Evolutionary conservation across 2,329 filamentous ascomycete genomes (phyloP), one percentile per base, ranked within the genome.

Genomic region (Coniochaeta ligniaria): DNA sequence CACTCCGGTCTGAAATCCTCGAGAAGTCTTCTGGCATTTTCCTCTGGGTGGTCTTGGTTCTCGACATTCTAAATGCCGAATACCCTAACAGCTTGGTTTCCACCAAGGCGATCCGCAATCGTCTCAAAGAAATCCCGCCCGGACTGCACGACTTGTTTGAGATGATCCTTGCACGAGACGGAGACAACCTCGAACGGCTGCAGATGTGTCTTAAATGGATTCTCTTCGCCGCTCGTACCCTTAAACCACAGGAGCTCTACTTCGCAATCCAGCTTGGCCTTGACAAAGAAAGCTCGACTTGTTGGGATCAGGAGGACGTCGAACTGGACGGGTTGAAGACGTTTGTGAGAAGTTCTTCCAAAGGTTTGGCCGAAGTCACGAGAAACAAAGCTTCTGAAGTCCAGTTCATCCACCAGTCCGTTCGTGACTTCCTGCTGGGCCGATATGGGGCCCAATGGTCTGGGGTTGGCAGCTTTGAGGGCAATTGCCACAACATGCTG

Each of bases 191-290:
- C 57, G 68, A 77, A 0, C 70, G 75, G 0, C 62, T 84, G 0
- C 55, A 75, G 0, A 62, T 82, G 0, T 83, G 76, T 35, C 60
- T 87, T 1, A 74, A 79, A 17, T 86, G 80, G 80, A 71, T 86
- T 0, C 69, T 86, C 0, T 84, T 75, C n/a, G 73, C 83, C 1
- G 69, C 68, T 11, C 63, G 69, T 0, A 77, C 81, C 0, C 59
- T 85, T 0, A 69, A 38, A 0, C 75, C 61, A 2, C 52, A 56
- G 12, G 38, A 66, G 52, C 16, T 65, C 0, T 64, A 64, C 41
- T 60, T 59, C 22, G 63, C 61, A 20, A 54, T 63, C 26, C 28
- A 50, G 9, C 59, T 60, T 4, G 60, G 56, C 1, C 11, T 54
- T 31, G 57, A 60, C 3, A 31, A 41, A 6, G 33, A 11, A 1